Evolutionary conservation across 345 rosid genomes (phyloP).

Genomic region (Euclidium syriacum): DNA sequence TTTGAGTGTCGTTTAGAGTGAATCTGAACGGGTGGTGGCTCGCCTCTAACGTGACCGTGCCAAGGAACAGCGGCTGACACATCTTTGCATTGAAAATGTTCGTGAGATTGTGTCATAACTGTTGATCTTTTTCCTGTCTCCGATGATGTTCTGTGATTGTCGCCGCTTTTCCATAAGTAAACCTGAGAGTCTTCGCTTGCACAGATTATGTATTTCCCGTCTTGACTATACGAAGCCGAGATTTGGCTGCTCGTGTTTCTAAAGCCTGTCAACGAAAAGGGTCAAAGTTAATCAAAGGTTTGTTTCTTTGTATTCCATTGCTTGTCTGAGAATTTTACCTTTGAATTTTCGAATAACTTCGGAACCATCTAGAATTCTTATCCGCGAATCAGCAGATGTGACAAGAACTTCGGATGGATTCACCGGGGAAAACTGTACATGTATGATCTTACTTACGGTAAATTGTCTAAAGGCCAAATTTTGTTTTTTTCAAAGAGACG

Average conservation of each 20-base stretch:
- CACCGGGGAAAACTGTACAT: conserved; percentile 66
- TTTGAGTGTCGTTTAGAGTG: conserved; percentile 58
- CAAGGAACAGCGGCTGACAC: conserved; percentile 88
- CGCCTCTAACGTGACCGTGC: conserved; percentile 77
- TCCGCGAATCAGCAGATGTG: conserved; percentile 84
- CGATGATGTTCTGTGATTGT: conserved; percentile 35
- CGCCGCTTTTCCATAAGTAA: conserved; percentile 63
- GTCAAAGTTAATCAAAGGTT: too few relatives aligned
- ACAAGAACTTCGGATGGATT: conserved; percentile 83
- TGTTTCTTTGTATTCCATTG: neutral
- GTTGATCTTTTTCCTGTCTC: conserved; percentile 42
- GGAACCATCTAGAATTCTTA: conserved; percentile 62
- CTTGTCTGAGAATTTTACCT: conserved; percentile 43
- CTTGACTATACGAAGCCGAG: conserved; percentile 69
- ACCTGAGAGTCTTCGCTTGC: conserved; percentile 93
- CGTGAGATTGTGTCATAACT: conserved; percentile 46
- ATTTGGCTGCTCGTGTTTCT: conserved; percentile 82
- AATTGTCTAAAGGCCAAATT: neutral
- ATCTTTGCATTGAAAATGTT: conserved; percentile 70
- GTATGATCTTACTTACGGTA: neutral
- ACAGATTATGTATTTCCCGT: conserved; percentile 60
- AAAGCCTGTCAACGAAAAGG: conserved; percentile 46
- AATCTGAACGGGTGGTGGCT: conserved; percentile 47
- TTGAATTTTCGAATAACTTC: conserved; percentile 60
- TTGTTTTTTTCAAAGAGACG: neutral